These are phyloP conservation scores for Arthroderma sp. DNA, from an alignment of 2,329 filamentous ascomycete species.

Conservation along the genomic window DNA sequence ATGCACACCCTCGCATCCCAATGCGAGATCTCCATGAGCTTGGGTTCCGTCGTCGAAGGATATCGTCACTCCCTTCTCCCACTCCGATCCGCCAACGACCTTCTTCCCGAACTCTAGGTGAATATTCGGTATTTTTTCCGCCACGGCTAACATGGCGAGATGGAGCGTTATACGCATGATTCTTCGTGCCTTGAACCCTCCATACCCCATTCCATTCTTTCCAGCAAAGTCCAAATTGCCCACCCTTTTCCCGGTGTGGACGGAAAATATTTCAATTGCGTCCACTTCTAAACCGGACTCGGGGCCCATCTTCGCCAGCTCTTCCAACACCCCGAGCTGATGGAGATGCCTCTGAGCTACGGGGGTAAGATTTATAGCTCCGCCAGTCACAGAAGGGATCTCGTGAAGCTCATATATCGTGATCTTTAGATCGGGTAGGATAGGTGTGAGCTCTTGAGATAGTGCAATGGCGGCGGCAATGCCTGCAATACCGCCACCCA, in stretches of 20 bases:
- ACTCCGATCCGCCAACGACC: slow-evolving; percentile 24
- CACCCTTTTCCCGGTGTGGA: slow-evolving; percentile 25
- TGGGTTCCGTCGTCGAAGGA: slow-evolving; percentile 26
- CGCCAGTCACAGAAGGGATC: slow-evolving; percentile 30
- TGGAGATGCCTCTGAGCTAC: slow-evolving; percentile 32
- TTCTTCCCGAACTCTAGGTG: slow-evolving; percentile 32
- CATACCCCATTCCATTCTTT: slow-evolving; percentile 24
- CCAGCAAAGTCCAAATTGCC: slow-evolving; percentile 28
- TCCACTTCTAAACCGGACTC: slow-evolving; percentile 29
- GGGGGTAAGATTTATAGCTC: slow-evolving; percentile 33
- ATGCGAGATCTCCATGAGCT: slow-evolving; percentile 23
- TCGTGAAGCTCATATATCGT: slow-evolving; percentile 29
- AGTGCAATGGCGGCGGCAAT: slow-evolving; percentile 12
- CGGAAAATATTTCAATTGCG: slow-evolving; percentile 28
- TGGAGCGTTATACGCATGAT: slow-evolving; percentile 31
- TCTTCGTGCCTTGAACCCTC: slow-evolving; percentile 28
- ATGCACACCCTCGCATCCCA: slow-evolving; percentile 32
- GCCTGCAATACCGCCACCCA: slow-evolving; percentile 13
- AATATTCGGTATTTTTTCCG: slow-evolving; percentile 24
- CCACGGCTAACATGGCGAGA: slow-evolving; percentile 27
- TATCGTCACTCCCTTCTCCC: slow-evolving; percentile 19
- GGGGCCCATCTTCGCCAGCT: slow-evolving; percentile 25
- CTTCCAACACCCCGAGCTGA: slow-evolving; percentile 27
- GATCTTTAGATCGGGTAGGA: slow-evolving; percentile 16
- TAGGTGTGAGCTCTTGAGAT: slow-evolving; percentile 10